Evolutionary conservation across 2,329 filamentous ascomycete species (phyloP).

Genomic region (Pezicula rhizophila): DNA sequence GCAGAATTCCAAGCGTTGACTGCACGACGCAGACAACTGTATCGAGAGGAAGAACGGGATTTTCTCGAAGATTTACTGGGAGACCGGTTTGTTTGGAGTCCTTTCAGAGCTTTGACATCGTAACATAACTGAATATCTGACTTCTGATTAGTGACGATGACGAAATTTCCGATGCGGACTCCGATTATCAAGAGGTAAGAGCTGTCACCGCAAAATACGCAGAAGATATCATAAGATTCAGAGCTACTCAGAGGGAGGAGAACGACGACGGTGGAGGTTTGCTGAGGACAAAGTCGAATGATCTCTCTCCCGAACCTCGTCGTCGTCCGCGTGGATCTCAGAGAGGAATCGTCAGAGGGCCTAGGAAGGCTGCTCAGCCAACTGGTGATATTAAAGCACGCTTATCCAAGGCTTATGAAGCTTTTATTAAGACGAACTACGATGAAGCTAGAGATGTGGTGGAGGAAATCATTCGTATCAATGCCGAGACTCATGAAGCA

Average conservation of each 20-base stretch:
- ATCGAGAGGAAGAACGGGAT: slow-evolving; percentile 3
- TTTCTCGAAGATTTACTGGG: slow-evolving; percentile 3
- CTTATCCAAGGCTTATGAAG: slow-evolving; percentile 60
- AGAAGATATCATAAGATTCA: slow-evolving; percentile 16
- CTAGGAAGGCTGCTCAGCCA: slow-evolving; percentile 57
- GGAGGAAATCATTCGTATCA: slow-evolving; percentile 61
- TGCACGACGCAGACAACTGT: slow-evolving; percentile 4
- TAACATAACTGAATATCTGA: neutral
- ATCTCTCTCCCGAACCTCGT: neutral
- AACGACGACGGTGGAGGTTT: neutral
- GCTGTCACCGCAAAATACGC: slow-evolving; percentile 34
- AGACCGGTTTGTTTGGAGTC: neutral
- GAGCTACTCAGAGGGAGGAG: slow-evolving; percentile 9
- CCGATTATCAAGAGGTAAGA: slow-evolving; percentile 35
- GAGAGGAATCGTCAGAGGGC: slow-evolving; percentile 25
- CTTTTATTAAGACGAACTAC: slow-evolving; percentile 58
- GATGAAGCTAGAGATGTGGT: slow-evolving; percentile 52
- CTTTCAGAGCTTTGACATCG: neutral
- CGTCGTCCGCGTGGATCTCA: slow-evolving; percentile 3
- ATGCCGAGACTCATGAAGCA: slow-evolving; percentile 59
- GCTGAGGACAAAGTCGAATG: neutral
- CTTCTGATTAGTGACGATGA: slow-evolving; percentile 3
- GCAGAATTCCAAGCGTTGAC: slow-evolving; percentile 5
- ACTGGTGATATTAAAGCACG: slow-evolving; percentile 65
- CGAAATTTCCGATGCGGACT: slow-evolving; percentile 30